A percentile compares a stretch with the other conserved stretches of the same genome.
phyloP scores from a whole-genome alignment of 164 flowering plant species.

The Liquidambar formosana region DNA sequence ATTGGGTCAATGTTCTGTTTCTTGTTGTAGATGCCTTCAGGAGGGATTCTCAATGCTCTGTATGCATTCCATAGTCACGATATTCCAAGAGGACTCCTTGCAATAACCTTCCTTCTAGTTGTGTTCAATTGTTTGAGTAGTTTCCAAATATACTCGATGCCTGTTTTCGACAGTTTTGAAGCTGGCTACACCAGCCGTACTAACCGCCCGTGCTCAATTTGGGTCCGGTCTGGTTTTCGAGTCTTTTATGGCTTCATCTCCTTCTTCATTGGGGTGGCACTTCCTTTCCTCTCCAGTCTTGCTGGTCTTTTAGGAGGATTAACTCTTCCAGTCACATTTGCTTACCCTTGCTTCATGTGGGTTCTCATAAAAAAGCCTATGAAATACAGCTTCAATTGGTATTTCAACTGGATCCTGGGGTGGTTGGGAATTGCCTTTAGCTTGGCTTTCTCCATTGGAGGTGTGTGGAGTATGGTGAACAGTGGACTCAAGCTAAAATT shows the following conservation, averaged over 20 bases:
- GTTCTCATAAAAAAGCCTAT: slow-evolving; percentile 81
- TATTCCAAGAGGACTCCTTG: slow-evolving; percentile 90
- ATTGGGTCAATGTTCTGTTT: neutral
- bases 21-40: slow-evolving; percentile 80
- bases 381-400: slow-evolving; percentile 87
- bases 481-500: slow-evolving; percentile 80
- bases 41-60: slow-evolving; percentile 83
- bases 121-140: slow-evolving; percentile 96
- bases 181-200: slow-evolving; percentile 95
- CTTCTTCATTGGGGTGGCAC: slow-evolving; percentile 92
- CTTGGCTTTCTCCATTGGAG: slow-evolving; percentile 88
- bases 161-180: slow-evolving; percentile 96
- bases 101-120: slow-evolving; percentile 82
- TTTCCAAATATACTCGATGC: slow-evolving; percentile 99
- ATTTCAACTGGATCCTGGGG: slow-evolving; percentile 87
- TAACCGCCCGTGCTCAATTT: slow-evolving; percentile 95
- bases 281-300: slow-evolving; percentile 94
- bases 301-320: slow-evolving; percentile 96
- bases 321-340: slow-evolving; percentile 96
- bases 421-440: slow-evolving; percentile 92
- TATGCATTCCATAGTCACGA: slow-evolving; percentile 83
- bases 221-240: slow-evolving; percentile 94
- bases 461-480: slow-evolving; percentile 92
- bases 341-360: slow-evolving; percentile 99
- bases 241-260: slow-evolving; percentile 81